Conservation (phyloP, 169 alveolate genomes). For the Condylostoma magnum region DNA sequence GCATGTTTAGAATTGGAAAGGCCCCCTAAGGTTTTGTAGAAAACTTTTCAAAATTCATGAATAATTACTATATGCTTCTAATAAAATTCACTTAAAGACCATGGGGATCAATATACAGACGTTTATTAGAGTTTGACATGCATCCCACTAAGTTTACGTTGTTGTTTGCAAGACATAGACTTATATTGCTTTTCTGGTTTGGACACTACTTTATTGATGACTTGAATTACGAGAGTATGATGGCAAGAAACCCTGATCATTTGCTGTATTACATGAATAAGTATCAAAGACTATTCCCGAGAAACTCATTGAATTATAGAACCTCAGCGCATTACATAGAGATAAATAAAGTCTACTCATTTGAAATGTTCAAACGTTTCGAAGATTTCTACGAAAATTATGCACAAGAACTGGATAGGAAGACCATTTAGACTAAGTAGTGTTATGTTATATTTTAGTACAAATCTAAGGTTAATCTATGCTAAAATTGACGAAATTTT, state of each 20-base stretch:
- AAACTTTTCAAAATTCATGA: background rate
- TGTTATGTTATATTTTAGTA: too few species aligned
- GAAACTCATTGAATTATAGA: constrained; percentile 15
- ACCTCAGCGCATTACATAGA: constrained; percentile 32
- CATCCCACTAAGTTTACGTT: constrained; percentile 4
- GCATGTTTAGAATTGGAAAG: constrained; percentile 25
- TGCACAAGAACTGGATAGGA: too few species aligned
- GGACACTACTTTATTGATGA: constrained; percentile 15
- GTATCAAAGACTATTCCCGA: background rate
- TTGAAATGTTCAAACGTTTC: constrained; percentile 22
- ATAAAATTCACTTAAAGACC: constrained; percentile 1
- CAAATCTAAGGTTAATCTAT: too few species aligned
- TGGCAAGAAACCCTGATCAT: background rate
- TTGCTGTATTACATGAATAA: background rate
- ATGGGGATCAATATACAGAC: constrained; percentile 34
- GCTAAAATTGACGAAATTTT: constrained; percentile 23
- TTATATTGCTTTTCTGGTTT: constrained; percentile 9
- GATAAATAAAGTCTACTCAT: constrained; percentile 8
- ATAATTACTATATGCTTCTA: constrained; percentile 4
- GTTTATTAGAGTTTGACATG: constrained; percentile 28
- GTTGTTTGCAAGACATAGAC: constrained; percentile 5
- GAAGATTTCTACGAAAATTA: too few species aligned
- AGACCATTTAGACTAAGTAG: too few species aligned
- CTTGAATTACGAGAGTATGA: background rate
- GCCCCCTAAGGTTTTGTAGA: constrained; percentile 6